Evolutionary conservation across 192 early-diverging fungal species (phyloP).

Genomic region (Backusella sp.): DNA sequence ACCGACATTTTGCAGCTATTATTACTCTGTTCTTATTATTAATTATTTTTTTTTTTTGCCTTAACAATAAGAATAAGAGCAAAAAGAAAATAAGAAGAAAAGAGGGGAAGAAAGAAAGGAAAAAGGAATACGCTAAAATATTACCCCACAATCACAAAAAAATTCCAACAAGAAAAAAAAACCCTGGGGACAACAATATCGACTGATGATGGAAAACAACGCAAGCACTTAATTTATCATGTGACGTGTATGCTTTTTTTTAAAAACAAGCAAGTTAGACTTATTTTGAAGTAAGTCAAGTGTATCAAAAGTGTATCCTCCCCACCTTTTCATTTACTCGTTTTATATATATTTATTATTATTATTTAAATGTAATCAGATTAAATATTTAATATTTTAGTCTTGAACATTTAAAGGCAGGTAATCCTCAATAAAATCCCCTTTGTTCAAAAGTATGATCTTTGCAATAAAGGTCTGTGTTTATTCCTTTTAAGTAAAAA

Average conservation of each 20-base stretch:
- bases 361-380: neutral
- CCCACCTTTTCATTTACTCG: neutral
- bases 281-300: no score
- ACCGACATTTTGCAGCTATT: slow-evolving; percentile 5
- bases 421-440: no score
- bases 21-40: neutral
- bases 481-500: no score
- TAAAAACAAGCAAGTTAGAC: neutral
- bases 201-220: neutral
- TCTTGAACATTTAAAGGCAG: no score
- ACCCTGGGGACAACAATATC: neutral
- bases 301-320: neutral
- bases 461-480: no score
- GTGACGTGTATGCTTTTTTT: neutral
- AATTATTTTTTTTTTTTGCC: neutral
- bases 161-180: neutral
- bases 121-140: neutral
- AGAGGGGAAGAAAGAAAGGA: neutral
- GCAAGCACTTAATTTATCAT: neutral
- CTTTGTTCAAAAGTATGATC: no score
- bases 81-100: neutral
- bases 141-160: neutral
- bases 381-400: neutral
- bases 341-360: neutral
- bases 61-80: neutral